phyloP scores from a whole-genome alignment of 805 yeast species.

The Jamesozyma spencerorum region DNA sequence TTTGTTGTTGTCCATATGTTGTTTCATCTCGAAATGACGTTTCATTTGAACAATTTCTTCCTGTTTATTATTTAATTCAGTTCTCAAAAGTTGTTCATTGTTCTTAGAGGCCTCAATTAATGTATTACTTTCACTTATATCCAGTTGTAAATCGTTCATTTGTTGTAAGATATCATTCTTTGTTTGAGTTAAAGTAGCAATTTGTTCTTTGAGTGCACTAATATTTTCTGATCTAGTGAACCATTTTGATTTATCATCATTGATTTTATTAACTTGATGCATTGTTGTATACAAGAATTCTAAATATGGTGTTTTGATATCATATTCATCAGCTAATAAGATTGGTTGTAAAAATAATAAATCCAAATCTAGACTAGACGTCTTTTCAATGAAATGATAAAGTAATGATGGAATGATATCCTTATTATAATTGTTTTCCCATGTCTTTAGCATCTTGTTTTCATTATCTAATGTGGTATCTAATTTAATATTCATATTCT shows the following conservation, averaged over 20 bases:
- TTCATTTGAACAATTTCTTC: conserved; percentile 2
- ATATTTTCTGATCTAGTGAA: conserved; percentile 15
- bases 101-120: neutral
- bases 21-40: neutral
- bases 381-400: conserved; percentile 50
- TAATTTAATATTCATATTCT: conserved; percentile 62
- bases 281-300: conserved; percentile 75
- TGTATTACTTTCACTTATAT: conserved; percentile 1
- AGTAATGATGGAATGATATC: conserved; percentile 44
- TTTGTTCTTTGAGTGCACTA: neutral
- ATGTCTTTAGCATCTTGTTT: conserved; percentile 41
- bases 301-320: conserved; percentile 78
- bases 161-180: conserved; percentile 1
- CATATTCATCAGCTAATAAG: conserved; percentile 73
- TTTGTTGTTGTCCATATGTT: neutral
- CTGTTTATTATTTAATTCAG: neutral
- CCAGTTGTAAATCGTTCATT: neutral
- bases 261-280: conserved; percentile 49
- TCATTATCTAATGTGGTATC: conserved; percentile 55
- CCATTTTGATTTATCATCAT: conserved; percentile 31
- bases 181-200: neutral
- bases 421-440: conserved; percentile 38
- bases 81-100: neutral
- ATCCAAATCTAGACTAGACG: conserved; percentile 48
- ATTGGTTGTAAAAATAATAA: conserved; percentile 75